Base-by-base conservation (phyloP, 768 basidiomycete species). In the Suillus lakei region DNA sequence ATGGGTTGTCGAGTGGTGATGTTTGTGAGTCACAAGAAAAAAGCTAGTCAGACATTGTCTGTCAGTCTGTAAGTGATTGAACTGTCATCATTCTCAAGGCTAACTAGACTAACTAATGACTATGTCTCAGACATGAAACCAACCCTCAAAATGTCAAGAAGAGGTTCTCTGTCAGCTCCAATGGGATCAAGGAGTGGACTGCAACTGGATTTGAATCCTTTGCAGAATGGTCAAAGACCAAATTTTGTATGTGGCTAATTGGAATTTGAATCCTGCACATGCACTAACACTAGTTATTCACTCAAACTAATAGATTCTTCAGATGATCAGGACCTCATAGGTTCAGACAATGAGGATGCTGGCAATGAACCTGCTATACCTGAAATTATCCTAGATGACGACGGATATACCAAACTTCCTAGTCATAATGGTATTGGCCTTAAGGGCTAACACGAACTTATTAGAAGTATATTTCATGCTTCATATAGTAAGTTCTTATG, bases 261-360 rank as follows among this genome's bases (percentile, higher is more conserved):
- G n/a, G n/a, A n/a, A 10, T 30, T 32, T 5, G 30, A 53, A 30
- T 21, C 30, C 18, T 53, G 32, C 5, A 18, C 9, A 53, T 53
- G 51, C 32, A n/a, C n/a, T n/a, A n/a, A n/a, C n/a, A n/a, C n/a
- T n/a, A n/a, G n/a, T n/a, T n/a, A n/a, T n/a, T n/a, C n/a, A n/a
- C n/a, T n/a, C n/a, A n/a, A n/a, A n/a, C n/a, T n/a, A n/a, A n/a
- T 53, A 53, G 51, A 53, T 5, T 30, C 51, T 53, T 53, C 51
- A 53, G 30, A 21, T 2, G 30, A 21, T 21, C 0, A 13, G 2
- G 69, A 30, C 69, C 69, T 66, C 21, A 32, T n/a, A 2, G 66
- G 26, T 53, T 53, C 51, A 18, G 51, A 36, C 9, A 2, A 26
- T 15, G 46, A 48, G 23, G 46, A 46, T 46, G 44, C 4, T 12